Evolutionary conservation across 2,329 filamentous ascomycete genomes (phyloP).

Genomic region (Penicillium brevicompactum): DNA sequence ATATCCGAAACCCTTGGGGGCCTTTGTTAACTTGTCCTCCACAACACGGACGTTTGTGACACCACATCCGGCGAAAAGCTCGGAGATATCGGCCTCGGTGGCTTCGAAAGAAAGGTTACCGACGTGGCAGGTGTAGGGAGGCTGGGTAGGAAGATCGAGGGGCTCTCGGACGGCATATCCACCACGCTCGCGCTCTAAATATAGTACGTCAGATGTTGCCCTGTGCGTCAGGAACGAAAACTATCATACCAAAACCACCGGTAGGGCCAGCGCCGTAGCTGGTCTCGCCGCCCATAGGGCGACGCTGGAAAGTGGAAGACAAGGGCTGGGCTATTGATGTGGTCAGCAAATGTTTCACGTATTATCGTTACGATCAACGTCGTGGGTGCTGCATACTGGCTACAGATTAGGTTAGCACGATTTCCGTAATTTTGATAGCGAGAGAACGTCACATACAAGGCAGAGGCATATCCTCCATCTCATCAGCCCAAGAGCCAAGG

Average conservation of each 20-base stretch:
- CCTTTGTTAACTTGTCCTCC: slow-evolving; percentile 89
- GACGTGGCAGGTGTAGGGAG: slow-evolving; percentile 92
- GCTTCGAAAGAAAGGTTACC: slow-evolving; percentile 97
- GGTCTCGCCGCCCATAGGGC: slow-evolving; percentile 46
- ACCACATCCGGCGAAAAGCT: slow-evolving; percentile 82
- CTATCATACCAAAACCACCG: slow-evolving; percentile 32
- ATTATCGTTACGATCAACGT: slow-evolving; percentile 3
- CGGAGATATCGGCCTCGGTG: slow-evolving; percentile 76
- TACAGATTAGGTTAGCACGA: slow-evolving; percentile 23
- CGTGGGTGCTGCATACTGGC: slow-evolving; percentile 31
- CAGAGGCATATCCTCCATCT: slow-evolving; percentile 85
- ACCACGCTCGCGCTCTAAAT: slow-evolving; percentile 40
- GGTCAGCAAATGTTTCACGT: slow-evolving; percentile 18
- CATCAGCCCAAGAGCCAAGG: slow-evolving; percentile 95
- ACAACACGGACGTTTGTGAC: slow-evolving; percentile 93
- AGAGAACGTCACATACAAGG: slow-evolving; percentile 62
- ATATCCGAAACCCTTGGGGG: slow-evolving; percentile 97
- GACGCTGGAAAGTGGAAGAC: slow-evolving; percentile 52
- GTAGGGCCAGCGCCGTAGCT: slow-evolving; percentile 36
- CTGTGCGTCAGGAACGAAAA: not conserved
- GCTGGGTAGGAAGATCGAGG: slow-evolving; percentile 84
- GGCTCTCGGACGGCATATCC: slow-evolving; percentile 60
- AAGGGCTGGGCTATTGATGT: slow-evolving; percentile 40
- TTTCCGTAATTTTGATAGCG: slow-evolving; percentile 7
- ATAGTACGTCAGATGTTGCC: slow-evolving; percentile 16